Base-by-base conservation (phyloP, 148 eudicot genomes). In the Beta vulgaris region DNA sequence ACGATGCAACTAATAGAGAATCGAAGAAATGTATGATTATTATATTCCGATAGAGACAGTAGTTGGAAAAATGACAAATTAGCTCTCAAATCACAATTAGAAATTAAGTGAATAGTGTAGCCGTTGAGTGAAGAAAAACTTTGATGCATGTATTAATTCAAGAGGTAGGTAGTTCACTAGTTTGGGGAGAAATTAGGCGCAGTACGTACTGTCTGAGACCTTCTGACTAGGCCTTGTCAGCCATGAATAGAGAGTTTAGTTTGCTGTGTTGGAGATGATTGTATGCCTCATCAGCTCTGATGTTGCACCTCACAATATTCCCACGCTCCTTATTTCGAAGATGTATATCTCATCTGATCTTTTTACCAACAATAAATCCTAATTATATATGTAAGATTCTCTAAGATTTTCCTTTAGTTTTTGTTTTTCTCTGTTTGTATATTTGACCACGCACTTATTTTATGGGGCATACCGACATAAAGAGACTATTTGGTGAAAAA, bases 271-370 rank as follows among this genome's bases (percentile, higher is more conserved):
- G 71, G 78, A 69, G 34, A 48, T 79, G 83, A 80, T 75, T 80
- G 83, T 80, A 71, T 76, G 79, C 83, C 16, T 26, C 76, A 80
- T 80, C 83, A 76, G 72, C 65, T 71, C 57, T 80, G 76, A 71
- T 76, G 76, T 75, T 69, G 66, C 78, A 48, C 23, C 37, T 37
- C 14, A 35, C 6, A 15, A 25, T 72, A 2, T 25, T 51, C 57
- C 58, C 29, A 25, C 9, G 21, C 2, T 13, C 40, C 42, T 28
- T 4, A 13, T 21, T 29, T 53, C 29, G 16, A n/a, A n/a, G n/a
- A n/a, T n/a, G n/a, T n/a, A n/a, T 11, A 10, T 23, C 35, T 34
- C 21, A 16, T 21, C 1, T 67, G 25, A 25, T 42, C 29, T 26
- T 39, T n/a, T 16, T 67, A 3, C 40, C 15, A 40, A 65, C 68